Percentiles rank a stretch among this genome's conserved stretches.
Evolutionary conservation across 306 rosid genomes (phyloP).

Genomic region (Betula pendula): DNA sequence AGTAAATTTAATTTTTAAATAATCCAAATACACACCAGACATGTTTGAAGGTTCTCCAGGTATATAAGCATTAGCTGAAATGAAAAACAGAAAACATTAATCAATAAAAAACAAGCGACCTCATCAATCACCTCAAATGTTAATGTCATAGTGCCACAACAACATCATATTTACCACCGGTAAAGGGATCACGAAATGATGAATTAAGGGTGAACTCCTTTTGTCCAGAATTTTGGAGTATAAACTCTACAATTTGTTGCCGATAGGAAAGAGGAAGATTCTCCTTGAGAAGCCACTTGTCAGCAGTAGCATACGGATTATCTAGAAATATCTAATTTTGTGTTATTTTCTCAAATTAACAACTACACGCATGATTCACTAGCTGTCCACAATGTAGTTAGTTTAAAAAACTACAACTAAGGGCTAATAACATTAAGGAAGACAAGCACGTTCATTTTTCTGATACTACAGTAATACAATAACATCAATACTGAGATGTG

Average conservation of each 20-base stretch:
- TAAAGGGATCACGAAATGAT: conserved; percentile 85
- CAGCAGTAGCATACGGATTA: conserved; percentile 83
- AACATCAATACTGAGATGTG: conserved; percentile 12
- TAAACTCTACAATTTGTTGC: conserved; percentile 88
- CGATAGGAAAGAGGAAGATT: conserved; percentile 87
- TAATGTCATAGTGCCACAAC: conserved; percentile 15
- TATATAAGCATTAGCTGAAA: conserved; percentile 80
- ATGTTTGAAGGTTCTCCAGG: conserved; percentile 71
- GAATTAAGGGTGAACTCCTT: conserved; percentile 66
- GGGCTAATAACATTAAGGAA: conserved; percentile 7
- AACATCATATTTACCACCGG: conserved; percentile 69
- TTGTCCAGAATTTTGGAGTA: conserved; percentile 88
- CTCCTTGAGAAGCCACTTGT: conserved; percentile 93
- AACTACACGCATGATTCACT: conserved; percentile 14
- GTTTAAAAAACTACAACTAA: conserved; percentile 1
- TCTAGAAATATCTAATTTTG: conserved; percentile 49
- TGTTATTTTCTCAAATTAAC: conserved; percentile 17
- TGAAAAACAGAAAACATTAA: conserved; percentile 1
- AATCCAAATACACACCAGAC: conserved; percentile 45
- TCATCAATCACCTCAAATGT: conserved; percentile 16
- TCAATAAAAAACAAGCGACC: conserved; percentile 25
- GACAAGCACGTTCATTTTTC: conserved; percentile 7
- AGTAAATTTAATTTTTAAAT: background rate
- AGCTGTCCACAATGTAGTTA: conserved; percentile 2
- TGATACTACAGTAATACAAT: conserved; percentile 25